Base-by-base conservation (phyloP, 768 basidiomycete genomes). In the Ramaria sp. region DNA sequence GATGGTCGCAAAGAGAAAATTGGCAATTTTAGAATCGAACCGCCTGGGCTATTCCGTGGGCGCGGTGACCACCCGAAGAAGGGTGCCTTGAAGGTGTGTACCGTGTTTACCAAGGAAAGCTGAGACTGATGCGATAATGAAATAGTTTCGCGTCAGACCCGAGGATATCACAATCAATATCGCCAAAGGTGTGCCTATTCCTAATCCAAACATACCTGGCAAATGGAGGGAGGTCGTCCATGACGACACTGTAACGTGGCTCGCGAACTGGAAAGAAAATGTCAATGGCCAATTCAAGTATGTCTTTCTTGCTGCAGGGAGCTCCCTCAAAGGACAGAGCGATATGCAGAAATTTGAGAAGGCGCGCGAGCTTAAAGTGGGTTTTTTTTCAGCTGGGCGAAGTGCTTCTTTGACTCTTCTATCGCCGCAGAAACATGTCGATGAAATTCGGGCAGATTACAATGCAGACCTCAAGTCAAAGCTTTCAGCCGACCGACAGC, bases 21-120 rank as follows among this genome's bases (percentile, higher is more conserved):
- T 47, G 96, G 96, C 37, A 99, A 98, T 71, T 98, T 98, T 75
- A 79, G 93, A 60, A 83, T 97, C 50, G 96, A 99, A 76, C 96
- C 96, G 66, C 96, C 96, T 25, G 94, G 95, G n/a, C 71, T 98
- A 49, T 99, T 98, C 71, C 75, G 96, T 67, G 96, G 96, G 58
- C 93, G 96, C 59, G 96, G 96, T 52, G 93, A 97, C 62, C 96
- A 99, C 69, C 96, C 96, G 0, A 94, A 87, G 78, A 98, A 97
- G 67, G 96, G 96, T 16, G 83, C 84, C 38, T 74, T 96, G 49
- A 98, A 98, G 78, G 94, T 91, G 63, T 52, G 65, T 43, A 8
- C 32, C 42, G 39, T 34, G 16, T 37, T 24, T n/a, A 15, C 44
- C 34, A 22, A 32, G 15, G 41, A 1, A 30, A 41, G 5, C 18